Conservation (phyloP, 192 early-diverging fungal genomes). For the Phycomyces nitens region DNA sequence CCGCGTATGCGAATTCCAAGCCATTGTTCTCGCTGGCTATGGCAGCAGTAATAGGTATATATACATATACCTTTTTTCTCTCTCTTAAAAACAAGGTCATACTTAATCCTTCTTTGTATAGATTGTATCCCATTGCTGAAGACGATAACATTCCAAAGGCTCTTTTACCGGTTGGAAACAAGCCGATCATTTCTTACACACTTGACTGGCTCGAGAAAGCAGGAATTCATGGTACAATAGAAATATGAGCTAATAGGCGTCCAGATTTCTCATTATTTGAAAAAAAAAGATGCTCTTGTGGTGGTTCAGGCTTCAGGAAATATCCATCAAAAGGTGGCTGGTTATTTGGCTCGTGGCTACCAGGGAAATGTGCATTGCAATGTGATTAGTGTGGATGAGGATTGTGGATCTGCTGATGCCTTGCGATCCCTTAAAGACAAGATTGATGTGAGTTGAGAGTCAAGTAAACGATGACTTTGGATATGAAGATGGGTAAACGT, state of each 20-base stretch:
- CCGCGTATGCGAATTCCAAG: constrained; percentile 60
- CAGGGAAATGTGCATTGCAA: constrained; percentile 59
- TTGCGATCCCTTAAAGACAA: constrained; percentile 74
- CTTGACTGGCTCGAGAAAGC: constrained; percentile 93
- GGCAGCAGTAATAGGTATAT: constrained; percentile 59
- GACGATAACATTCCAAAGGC: constrained; percentile 88
- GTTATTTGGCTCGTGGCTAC: constrained; percentile 62
- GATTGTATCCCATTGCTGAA: constrained; percentile 76
- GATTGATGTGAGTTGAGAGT: constrained; percentile 62
- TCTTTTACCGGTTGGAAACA: constrained; percentile 88
- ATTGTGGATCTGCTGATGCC: constrained; percentile 79
- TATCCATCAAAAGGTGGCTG: constrained; percentile 60
- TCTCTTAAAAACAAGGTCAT: too few species aligned
- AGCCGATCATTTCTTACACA: constrained; percentile 92
- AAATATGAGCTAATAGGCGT: not conserved
- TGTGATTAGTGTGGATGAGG: constrained; percentile 61
- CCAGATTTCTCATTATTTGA: constrained; percentile 7
- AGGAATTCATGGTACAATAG: constrained; percentile 47
- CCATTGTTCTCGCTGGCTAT: constrained; percentile 62
- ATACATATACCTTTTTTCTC: too few species aligned
- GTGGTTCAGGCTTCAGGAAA: constrained; percentile 59
- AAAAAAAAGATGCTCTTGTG: constrained; percentile 70
- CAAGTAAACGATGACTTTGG: not conserved
- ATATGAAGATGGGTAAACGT: not conserved
- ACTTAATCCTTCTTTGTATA: constrained; percentile 14